A percentile compares a stretch with the other conserved stretches of the same genome.
Evolutionary conservation across 768 basidiomycete genomes (phyloP).

Genomic region (Suillus occidentalis): DNA sequence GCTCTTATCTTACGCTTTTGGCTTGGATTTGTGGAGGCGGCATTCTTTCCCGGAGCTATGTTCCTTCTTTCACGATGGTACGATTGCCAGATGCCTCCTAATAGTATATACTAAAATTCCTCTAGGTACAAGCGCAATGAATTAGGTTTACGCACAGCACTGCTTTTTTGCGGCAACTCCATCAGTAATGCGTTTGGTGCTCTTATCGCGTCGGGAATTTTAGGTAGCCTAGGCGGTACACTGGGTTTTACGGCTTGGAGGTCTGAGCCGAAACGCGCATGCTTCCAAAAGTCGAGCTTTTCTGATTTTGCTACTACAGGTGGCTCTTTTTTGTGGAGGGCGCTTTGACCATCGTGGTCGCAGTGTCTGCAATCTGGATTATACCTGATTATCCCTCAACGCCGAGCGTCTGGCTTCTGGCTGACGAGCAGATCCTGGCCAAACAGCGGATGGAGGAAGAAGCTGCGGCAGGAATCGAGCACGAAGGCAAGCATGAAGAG

Average conservation of each 20-base stretch:
- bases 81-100: neutral
- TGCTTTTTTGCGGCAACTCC: conserved; percentile 67
- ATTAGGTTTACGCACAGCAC: conserved; percentile 63
- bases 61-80: conserved; percentile 69
- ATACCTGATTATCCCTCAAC: conserved; percentile 73
- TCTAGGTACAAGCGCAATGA: conserved; percentile 58
- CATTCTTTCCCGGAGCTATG: conserved; percentile 66
- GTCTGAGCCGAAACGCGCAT: conserved; percentile 32
- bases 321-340: conserved; percentile 76
- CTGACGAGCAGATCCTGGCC: conserved; percentile 54
- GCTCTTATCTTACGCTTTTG: conserved; percentile 70
- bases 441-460: conserved; percentile 64
- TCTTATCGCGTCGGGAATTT: conserved; percentile 71
- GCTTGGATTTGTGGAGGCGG: conserved; percentile 68
- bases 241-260: conserved; percentile 72
- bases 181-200: conserved; percentile 81
- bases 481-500: conserved; percentile 37
- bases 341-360: conserved; percentile 51
- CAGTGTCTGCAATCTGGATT: conserved; percentile 53
- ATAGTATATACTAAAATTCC: neutral
- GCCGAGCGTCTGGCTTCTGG: conserved; percentile 57
- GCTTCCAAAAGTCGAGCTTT: neutral
- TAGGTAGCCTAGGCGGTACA: conserved; percentile 65
- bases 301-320: conserved; percentile 30
- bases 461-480: conserved; percentile 48